Evolutionary conservation across 805 yeast species (phyloP).

Genomic region (Tetrapisispora arboricola): DNA sequence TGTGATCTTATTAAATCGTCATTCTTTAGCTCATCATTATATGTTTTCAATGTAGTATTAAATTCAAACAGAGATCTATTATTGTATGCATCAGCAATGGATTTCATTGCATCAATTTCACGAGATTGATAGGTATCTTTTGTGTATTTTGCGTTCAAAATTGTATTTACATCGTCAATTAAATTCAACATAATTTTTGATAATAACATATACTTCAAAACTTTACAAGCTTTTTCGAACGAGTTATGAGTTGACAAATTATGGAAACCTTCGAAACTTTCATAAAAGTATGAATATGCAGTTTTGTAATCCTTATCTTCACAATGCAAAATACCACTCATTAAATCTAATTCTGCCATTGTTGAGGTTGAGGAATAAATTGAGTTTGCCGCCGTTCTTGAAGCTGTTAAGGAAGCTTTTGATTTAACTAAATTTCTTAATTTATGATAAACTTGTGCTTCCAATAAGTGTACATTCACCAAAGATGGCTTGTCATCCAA

Average conservation of each 20-base stretch:
- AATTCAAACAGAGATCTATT: conserved; percentile 86
- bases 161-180: conserved; percentile 73
- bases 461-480: conserved; percentile 90
- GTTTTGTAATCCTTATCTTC: conserved; percentile 96
- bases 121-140: conserved; percentile 60
- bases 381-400: conserved; percentile 95
- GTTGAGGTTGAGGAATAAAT: conserved; percentile 88
- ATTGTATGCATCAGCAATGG: conserved; percentile 81
- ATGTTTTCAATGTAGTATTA: conserved; percentile 67
- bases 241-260: conserved; percentile 36
- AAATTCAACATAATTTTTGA: conserved; percentile 88
- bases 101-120: conserved; percentile 92
- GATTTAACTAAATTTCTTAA: conserved; percentile 85
- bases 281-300: conserved; percentile 89
- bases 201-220: conserved; percentile 83
- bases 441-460: conserved; percentile 82
- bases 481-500: conserved; percentile 91
- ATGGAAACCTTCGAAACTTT: conserved; percentile 85
- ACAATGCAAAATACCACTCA: conserved; percentile 91
- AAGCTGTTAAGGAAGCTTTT: conserved; percentile 84
- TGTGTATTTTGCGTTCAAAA: conserved; percentile 64
- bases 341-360: conserved; percentile 90
- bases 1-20: conserved; percentile 88
- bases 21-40: conserved; percentile 63
- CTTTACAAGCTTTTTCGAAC: conserved; percentile 61